Percentiles rank a stretch among this genome's conserved stretches.
These are phyloP conservation scores for Exophiala lecanii-corni DNA, from an alignment of 2,329 filamentous ascomycete genomes.

Conservation along the genomic window DNA sequence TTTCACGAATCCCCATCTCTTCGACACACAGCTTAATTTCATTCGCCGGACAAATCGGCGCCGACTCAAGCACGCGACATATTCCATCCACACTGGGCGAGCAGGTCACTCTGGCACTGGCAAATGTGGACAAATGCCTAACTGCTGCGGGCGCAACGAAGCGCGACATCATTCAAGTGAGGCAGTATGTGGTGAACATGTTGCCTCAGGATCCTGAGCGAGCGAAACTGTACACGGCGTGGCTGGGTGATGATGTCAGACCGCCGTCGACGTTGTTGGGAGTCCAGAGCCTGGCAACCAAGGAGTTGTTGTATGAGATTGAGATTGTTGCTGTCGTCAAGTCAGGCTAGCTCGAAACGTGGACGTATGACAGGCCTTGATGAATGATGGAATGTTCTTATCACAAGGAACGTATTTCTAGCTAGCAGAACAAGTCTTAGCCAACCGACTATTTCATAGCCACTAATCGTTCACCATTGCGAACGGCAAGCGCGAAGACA, in stretches of 20 bases:
- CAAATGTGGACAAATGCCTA: slow-evolving; percentile 18
- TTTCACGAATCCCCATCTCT: slow-evolving; percentile 12
- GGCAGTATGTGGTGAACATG: slow-evolving; percentile 19
- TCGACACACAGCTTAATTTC: slow-evolving; percentile 11
- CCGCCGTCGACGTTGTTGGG: slow-evolving; percentile 18
- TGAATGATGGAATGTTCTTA: too few relatives aligned
- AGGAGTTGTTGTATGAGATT: slow-evolving; percentile 17
- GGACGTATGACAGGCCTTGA: too few relatives aligned
- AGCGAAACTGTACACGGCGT: slow-evolving; percentile 10
- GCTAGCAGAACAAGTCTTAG: too few relatives aligned
- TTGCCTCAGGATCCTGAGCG: slow-evolving; percentile 14
- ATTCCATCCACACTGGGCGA: slow-evolving; percentile 7
- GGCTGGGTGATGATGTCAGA: slow-evolving; percentile 9
- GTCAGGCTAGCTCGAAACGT: too few relatives aligned
- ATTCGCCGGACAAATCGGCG: slow-evolving; percentile 19
- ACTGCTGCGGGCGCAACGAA: slow-evolving; percentile 14
- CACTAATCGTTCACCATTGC: too few relatives aligned
- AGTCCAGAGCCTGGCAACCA: slow-evolving; percentile 14
- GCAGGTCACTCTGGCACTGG: slow-evolving; percentile 18
- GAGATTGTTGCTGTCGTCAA: slow-evolving; percentile 17
- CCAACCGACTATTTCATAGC: too few relatives aligned
- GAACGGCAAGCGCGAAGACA: too few relatives aligned
- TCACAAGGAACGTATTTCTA: too few relatives aligned
- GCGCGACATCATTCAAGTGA: slow-evolving; percentile 17
- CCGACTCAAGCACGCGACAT: slow-evolving; percentile 2